phyloP scores from a whole-genome alignment of 345 rosid species.

The Microcos paniculata region DNA sequence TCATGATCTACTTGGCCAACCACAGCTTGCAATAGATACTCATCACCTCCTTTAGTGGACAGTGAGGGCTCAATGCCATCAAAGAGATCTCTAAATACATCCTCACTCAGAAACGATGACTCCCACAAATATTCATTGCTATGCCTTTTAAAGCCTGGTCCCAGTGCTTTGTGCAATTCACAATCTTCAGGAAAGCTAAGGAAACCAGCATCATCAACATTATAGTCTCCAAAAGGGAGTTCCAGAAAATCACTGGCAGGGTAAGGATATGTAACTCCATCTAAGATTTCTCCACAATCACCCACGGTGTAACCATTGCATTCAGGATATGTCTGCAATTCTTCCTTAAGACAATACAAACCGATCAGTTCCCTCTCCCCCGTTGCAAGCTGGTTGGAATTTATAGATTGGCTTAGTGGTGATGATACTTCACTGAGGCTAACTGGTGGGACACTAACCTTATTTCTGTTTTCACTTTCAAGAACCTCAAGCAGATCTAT shows the following conservation, averaged over 20 bases:
- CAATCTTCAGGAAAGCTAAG: constrained; percentile 37
- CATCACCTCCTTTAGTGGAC: constrained; percentile 23
- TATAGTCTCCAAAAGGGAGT: constrained; percentile 20
- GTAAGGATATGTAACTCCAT: constrained; percentile 18
- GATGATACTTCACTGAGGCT: constrained; percentile 23
- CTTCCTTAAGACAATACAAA: constrained; percentile 39
- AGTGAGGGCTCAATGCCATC: constrained; percentile 24
- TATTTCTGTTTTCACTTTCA: constrained; percentile 14
- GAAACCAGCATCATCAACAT: constrained; percentile 8
- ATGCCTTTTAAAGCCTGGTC: constrained; percentile 27
- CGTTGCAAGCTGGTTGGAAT: constrained; percentile 24
- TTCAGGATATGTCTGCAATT: constrained; percentile 25
- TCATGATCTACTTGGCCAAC: constrained; percentile 23
- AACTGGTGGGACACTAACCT: not conserved
- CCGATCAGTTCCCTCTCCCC: constrained; percentile 37
- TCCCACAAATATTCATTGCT: constrained; percentile 25
- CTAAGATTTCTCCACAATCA: constrained; percentile 24
- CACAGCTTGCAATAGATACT: constrained; percentile 47
- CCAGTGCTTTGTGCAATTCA: constrained; percentile 51
- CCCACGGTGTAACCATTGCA: constrained; percentile 15
- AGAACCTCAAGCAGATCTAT: constrained; percentile 25
- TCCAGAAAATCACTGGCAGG: constrained; percentile 15
- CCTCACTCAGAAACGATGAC: constrained; percentile 20
- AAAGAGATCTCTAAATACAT: constrained; percentile 10
- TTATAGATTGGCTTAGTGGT: constrained; percentile 18